Base-by-base conservation (phyloP, 345 rosid genomes). In the Excoecaria agallocha region DNA sequence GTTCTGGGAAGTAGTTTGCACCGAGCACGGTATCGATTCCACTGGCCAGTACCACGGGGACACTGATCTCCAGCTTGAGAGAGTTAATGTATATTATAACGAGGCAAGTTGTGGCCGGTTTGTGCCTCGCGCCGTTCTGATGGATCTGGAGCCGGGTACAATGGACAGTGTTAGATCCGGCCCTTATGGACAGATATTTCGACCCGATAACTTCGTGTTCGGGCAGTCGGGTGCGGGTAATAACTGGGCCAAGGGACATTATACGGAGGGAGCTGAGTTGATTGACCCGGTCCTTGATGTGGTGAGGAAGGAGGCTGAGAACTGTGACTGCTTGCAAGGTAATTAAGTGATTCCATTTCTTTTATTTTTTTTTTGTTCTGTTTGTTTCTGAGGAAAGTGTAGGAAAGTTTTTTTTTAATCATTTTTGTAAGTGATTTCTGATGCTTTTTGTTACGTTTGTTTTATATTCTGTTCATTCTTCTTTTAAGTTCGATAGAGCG, bases 171-270 rank as follows among this genome's bases (percentile, higher is more conserved):
- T 90, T 66, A 87, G 93, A 74, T 87, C 91, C 46, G 95, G 93
- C 0, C 93, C 93, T 12, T 88, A 85, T 56, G 95, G 95, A 10
- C 93, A 87, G 74, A 87, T 90, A 51, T 90, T 90, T 56, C 76
- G 94, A 48, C 92, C 94, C 8, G 94, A 90, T 56, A 90, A 90
- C 75, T 90, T 90, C 61, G 92, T 88, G 41, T 90, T 90, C 58
- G 92, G 95, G 10, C 95, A 90, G 51, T 87, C 90, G n/a, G 95
- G 95, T 43, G 95, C 92, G 2, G 92, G 95, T 25, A 88, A 90
- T 74, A 90, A 90, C 83, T 90, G 92, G 92, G 95, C 95, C 54
- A 90, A 90, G 75, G 95, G 95, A n/a, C 95, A 90, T 43, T 90
- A 90, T 68, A 88, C 95, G 4, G 92, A 90, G 68, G 95, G 95